phyloP scores from a whole-genome alignment of 2,329 filamentous ascomycete genomes.

The Rhynchosporium graminicola region DNA sequence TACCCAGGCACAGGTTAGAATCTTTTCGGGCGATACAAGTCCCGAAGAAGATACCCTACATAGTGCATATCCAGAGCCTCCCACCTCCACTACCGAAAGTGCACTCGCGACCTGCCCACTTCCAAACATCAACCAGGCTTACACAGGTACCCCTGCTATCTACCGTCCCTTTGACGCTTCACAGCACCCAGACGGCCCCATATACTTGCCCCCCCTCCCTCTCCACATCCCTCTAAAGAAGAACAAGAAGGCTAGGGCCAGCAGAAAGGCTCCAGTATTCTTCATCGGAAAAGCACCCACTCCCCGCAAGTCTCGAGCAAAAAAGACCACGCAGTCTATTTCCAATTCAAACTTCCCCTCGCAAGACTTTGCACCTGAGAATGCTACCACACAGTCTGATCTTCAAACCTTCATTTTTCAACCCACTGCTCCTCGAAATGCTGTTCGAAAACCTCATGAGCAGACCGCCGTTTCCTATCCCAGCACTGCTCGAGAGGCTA shows the following conservation, averaged over 20 bases:
- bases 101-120: background rate
- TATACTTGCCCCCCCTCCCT: background rate
- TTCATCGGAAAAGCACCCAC: slow-evolving; percentile 1
- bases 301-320: slow-evolving; percentile 8
- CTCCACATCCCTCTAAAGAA: background rate
- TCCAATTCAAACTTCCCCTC: too few relatives aligned
- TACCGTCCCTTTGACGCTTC: background rate
- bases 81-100: background rate
- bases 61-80: background rate
- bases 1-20: background rate
- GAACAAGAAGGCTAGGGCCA: background rate
- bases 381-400: too few relatives aligned
- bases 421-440: too few relatives aligned
- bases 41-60: background rate
- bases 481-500: too few relatives aligned
- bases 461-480: background rate
- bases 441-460: background rate
- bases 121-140: slow-evolving; percentile 7
- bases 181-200: background rate
- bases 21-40: background rate
- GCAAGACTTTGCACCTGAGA: too few relatives aligned
- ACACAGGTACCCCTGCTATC: background rate
- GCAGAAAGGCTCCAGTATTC: background rate
- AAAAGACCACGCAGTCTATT: background rate
- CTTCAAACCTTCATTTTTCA: too few relatives aligned